Base-by-base conservation (phyloP, 1,284 basidiomycete genomes). In the Pseudozyma tsukubaensis region DNA sequence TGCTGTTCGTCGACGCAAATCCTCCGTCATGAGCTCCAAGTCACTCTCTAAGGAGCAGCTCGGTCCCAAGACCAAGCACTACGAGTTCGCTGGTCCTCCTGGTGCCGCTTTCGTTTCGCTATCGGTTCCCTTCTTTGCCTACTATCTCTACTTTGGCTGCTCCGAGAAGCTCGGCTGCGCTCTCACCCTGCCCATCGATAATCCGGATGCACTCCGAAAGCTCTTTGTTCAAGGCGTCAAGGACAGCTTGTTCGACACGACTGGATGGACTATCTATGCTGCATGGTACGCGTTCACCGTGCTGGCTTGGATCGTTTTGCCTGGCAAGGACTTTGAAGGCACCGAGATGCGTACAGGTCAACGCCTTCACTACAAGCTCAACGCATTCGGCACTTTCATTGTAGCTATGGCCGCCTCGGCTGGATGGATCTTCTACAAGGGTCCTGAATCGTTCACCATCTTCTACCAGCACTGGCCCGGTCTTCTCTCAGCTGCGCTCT, bases 391-490 rank as follows among this genome's bases (percentile, higher is more conserved):
- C 0, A 97, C 95, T 0, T 89, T 93, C 78, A 86, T 97, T 43
- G 43, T 73, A 7, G 63, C 80, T 21, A 50, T 79, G 18, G 59
- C 50, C 21, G 88, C 94, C 39, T 88, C 92, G 2, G 86, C 86
- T 5, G 93, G 91, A 11, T 86, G 89, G 60, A 90, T 97, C 82
- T 86, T 83, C 67, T 89, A 90, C 59, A 89, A 89, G 70, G 96
- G 96, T 0, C 89, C 92, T 37, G 86, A 89, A 63, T 88, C 90
- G 0, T 93, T 97, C 86, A 93, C 94, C 1, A 92, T 94, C 86
- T 84, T 97, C 67, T 94, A 96, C 86, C 90, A 97, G 73, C 92
- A 94, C 86, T 99, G 92, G 91, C 86, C 94, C 43, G 94, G 94
- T 47, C 90, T 99, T 59, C 85, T 92, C 56, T 94, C 94, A 3